phyloP scores from a whole-genome alignment of 192 early-diverging fungal species.

The Mortierella antarctica region DNA sequence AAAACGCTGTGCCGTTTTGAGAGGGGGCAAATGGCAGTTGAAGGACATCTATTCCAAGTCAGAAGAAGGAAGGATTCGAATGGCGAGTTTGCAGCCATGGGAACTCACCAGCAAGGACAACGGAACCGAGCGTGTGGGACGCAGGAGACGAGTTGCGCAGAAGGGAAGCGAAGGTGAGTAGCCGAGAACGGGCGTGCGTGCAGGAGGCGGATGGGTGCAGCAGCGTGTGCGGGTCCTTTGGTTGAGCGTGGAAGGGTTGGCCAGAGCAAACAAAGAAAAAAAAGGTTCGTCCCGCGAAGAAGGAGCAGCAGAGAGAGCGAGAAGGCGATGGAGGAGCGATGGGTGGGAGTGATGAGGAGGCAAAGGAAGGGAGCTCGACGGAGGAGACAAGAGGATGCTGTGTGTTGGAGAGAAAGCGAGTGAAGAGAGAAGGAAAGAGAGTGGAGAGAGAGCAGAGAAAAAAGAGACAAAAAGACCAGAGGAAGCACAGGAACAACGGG shows the following conservation, averaged over 20 bases:
- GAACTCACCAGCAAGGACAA: conserved; percentile 5
- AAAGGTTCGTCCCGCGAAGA: background rate
- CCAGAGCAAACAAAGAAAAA: background rate
- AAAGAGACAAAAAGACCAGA: background rate
- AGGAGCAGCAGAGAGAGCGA: background rate
- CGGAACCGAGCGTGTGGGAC: conserved; percentile 3
- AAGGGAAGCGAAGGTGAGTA: background rate
- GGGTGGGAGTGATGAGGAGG: background rate
- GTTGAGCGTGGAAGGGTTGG: no score
- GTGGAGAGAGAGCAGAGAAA: background rate
- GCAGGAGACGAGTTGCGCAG: background rate
- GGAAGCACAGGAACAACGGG: background rate
- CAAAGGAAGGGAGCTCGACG: background rate
- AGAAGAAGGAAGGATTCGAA: background rate
- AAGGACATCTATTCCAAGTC: background rate
- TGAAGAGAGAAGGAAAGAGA: background rate
- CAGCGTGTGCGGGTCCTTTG: no score
- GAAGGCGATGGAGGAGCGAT: conserved; percentile 1
- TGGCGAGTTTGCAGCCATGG: background rate
- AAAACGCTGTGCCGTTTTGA: background rate
- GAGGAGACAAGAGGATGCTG: background rate
- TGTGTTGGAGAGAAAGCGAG: background rate
- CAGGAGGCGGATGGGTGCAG: conserved; percentile 3
- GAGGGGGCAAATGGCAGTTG: background rate
- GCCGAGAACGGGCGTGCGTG: background rate